Conservation (phyloP, 495 filamentous ascomycete genomes). For the Penicillium fimorum region DNA sequence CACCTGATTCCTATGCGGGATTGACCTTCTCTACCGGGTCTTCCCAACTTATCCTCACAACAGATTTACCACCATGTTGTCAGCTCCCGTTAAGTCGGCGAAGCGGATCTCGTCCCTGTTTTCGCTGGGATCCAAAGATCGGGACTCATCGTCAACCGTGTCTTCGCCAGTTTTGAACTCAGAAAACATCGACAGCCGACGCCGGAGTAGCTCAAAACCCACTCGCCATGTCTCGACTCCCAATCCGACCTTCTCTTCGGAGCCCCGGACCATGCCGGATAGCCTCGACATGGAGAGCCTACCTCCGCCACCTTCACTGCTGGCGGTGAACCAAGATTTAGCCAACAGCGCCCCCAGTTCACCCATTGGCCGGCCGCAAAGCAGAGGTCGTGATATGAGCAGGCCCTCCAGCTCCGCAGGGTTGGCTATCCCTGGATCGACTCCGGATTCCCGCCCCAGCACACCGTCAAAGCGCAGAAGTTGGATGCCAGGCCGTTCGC, state of each 20-base stretch:
- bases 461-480: conserved; percentile 50
- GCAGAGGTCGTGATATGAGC: conserved; percentile 41
- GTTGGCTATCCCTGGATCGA: conserved; percentile 37
- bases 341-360: conserved; percentile 35
- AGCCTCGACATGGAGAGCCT: conserved; percentile 37
- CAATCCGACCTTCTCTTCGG: conserved; percentile 25
- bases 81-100: conserved; percentile 49
- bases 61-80: conserved; percentile 35
- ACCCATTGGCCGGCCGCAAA: conserved; percentile 36
- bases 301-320: conserved; percentile 44
- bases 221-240: conserved; percentile 42
- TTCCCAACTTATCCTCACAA: conserved; percentile 9
- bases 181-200: conserved; percentile 21
- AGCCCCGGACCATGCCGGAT: conserved; percentile 34
- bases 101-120: conserved; percentile 52
- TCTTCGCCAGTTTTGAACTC: conserved; percentile 15
- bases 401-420: conserved; percentile 39
- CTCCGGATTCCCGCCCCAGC: conserved; percentile 39
- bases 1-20: conserved; percentile 14
- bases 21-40: conserved; percentile 17
- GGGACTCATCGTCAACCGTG: conserved; percentile 20
- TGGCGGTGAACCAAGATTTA: conserved; percentile 43
- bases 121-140: conserved; percentile 42
- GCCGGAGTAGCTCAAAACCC: conserved; percentile 37
- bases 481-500: conserved; percentile 52